Evolutionary conservation across 805 yeast species (phyloP), one percentile per base, ranked within the genome.

Genomic region (Candida endomychidarum): DNA sequence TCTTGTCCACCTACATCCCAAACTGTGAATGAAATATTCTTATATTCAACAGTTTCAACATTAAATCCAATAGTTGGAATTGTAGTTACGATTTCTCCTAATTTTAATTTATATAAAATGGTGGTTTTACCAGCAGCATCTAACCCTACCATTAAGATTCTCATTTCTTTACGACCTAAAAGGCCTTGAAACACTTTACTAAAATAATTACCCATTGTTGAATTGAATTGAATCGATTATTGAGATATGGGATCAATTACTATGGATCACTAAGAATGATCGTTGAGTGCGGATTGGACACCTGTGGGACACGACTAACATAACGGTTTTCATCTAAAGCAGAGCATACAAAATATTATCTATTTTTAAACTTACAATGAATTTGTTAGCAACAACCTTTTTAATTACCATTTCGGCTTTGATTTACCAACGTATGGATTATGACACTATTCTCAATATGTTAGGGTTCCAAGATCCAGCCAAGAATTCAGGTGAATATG

Each of bases 1-100:
- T 65, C 69, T 49, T 65, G 71, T 56, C 71, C 71, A 59, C 71
- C 71, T 41, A 64, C 70, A 51, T 65, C 71, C 71, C 71, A 65
- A 35, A 65, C 71, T 33, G 71, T 63, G 52, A 65, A 65, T 25
- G 69, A 60, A 49, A 65, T 64, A 59, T 65, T 65, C 57, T 65
- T 65, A 58, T 65, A 64, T 46, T 65, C 70, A 33, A 65, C 71
- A 37, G 71, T 65, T 48, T 65, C 71, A 34, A 65, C 71, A 56
- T 65, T 65, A 59, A 65, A 65, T 12, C 71, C 71, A 46, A 65
- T 65, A 43, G 71, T 65, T 33, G 71, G 71, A 45, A 65, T 65
- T 32, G 71, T 65, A 52, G 70, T 65, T 49, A 65, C 70, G 37
- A 65, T 65, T 46, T 65, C 70, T 11, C 71, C 71, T 39, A 65